Evolutionary conservation across 495 filamentous ascomycete species (phyloP).

Genomic region (Clavariopsis aquatica): DNA sequence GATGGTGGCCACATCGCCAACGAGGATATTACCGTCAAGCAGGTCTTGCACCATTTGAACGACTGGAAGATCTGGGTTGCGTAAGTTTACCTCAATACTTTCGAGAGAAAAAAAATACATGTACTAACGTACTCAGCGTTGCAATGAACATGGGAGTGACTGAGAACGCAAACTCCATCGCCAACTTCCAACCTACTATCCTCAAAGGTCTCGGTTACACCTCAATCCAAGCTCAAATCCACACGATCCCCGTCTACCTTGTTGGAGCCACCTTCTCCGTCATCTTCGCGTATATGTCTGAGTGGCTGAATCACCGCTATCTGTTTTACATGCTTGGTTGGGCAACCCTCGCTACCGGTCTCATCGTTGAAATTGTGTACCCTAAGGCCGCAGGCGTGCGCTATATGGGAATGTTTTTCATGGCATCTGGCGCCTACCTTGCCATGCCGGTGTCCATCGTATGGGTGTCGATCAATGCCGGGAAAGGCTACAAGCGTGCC

Average conservation of each 20-base stretch:
- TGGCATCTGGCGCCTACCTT: constrained; percentile 62
- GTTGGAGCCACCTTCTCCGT: constrained; percentile 61
- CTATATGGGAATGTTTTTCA: constrained; percentile 73
- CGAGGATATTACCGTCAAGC: constrained; percentile 11
- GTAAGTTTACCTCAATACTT: constrained; percentile 12
- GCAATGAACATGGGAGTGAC: constrained; percentile 31
- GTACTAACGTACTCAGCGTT: background rate
- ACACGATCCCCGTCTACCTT: constrained; percentile 68
- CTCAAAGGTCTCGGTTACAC: constrained; percentile 48
- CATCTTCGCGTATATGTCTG: constrained; percentile 58
- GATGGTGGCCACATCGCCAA: constrained; percentile 25
- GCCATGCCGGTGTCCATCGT: constrained; percentile 52
- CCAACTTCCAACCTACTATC: constrained; percentile 66
- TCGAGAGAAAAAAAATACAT: background rate
- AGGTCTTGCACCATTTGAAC: constrained; percentile 12
- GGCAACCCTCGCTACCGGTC: constrained; percentile 60
- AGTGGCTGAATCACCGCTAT: constrained; percentile 58
- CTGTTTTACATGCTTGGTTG: constrained; percentile 63
- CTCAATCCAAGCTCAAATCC: constrained; percentile 63
- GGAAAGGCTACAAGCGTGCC: constrained; percentile 37
- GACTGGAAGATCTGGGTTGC: constrained; percentile 40
- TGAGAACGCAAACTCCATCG: constrained; percentile 58
- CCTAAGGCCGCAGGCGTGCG: constrained; percentile 56
- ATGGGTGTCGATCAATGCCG: constrained; percentile 36
- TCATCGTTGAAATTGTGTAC: constrained; percentile 54